phyloP scores from a whole-genome alignment of 2,329 filamentous ascomycete genomes.

The Fusarium penzigii region DNA sequence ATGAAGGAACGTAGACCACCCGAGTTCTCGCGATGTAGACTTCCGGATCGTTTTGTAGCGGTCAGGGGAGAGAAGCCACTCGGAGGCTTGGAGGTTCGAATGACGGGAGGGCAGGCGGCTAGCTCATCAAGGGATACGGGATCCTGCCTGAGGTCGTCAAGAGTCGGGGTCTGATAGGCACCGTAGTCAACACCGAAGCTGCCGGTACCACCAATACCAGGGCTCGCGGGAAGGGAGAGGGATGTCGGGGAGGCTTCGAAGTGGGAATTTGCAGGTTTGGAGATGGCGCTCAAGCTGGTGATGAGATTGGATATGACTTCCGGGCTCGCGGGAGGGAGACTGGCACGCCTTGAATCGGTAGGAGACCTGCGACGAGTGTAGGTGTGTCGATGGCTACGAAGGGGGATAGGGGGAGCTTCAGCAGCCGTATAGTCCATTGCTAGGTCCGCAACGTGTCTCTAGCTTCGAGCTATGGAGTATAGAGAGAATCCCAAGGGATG shows the following conservation, averaged over 20 bases:
- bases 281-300: slow-evolving; percentile 69
- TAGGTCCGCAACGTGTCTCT: slow-evolving; percentile 1
- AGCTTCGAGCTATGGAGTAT: background rate
- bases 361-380: slow-evolving; percentile 3
- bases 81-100: slow-evolving; percentile 80
- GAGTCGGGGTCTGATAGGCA: slow-evolving; percentile 55
- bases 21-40: slow-evolving; percentile 48
- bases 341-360: slow-evolving; percentile 18
- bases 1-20: slow-evolving; percentile 62
- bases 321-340: slow-evolving; percentile 54
- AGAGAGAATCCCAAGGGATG: slow-evolving; percentile 9
- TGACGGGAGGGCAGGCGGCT: slow-evolving; percentile 66
- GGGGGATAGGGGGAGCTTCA: slow-evolving; percentile 35
- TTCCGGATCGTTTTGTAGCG: slow-evolving; percentile 59
- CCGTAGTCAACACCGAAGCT: slow-evolving; percentile 76
- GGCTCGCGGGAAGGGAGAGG: slow-evolving; percentile 38
- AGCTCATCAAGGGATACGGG: slow-evolving; percentile 57
- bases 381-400: slow-evolving; percentile 25
- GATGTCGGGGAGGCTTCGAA: slow-evolving; percentile 60
- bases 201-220: slow-evolving; percentile 42
- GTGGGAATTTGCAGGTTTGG: slow-evolving; percentile 66
- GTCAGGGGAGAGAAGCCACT: slow-evolving; percentile 74
- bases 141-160: slow-evolving; percentile 51
- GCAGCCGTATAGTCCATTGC: slow-evolving; percentile 32
- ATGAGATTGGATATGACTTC: slow-evolving; percentile 72